phyloP scores from a whole-genome alignment of 2,329 filamentous ascomycete species.

The Xylaria sp. region DNA sequence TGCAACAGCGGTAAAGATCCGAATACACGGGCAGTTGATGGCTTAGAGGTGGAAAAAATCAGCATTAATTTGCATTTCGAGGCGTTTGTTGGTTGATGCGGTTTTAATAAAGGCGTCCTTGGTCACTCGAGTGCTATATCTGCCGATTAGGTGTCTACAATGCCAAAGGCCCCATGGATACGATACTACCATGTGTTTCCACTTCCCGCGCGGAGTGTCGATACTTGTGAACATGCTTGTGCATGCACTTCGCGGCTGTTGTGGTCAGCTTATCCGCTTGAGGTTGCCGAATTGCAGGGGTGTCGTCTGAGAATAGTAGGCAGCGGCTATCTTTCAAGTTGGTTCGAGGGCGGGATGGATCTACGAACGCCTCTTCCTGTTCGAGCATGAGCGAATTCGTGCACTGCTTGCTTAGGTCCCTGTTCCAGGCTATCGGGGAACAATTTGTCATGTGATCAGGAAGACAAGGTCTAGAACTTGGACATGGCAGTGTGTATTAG shows the following conservation, averaged over 20 bases:
- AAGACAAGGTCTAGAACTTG: neutral
- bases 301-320: conserved; percentile 3
- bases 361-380: neutral
- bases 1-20: conserved; percentile 33
- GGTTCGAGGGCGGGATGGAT: neutral
- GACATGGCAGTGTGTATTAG: neutral
- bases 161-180: no score
- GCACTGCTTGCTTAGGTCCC: no score
- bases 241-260: conserved; percentile 5
- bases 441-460: conserved; percentile 12
- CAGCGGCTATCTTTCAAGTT: conserved; percentile 4
- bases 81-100: conserved; percentile 38
- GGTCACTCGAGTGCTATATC: conserved; percentile 7
- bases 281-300: conserved; percentile 1
- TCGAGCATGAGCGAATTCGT: neutral
- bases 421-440: conserved; percentile 2
- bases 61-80: conserved; percentile 31
- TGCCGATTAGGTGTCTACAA: conserved; percentile 7
- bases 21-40: conserved; percentile 1
- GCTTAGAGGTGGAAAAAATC: conserved; percentile 4
- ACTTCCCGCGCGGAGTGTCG: no score
- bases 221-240: conserved; percentile 1
- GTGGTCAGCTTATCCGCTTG: neutral
- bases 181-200: no score
- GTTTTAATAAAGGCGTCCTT: conserved; percentile 23